Conservation (phyloP, 306 rosid species). For the Hippophae gyantsensis region DNA sequence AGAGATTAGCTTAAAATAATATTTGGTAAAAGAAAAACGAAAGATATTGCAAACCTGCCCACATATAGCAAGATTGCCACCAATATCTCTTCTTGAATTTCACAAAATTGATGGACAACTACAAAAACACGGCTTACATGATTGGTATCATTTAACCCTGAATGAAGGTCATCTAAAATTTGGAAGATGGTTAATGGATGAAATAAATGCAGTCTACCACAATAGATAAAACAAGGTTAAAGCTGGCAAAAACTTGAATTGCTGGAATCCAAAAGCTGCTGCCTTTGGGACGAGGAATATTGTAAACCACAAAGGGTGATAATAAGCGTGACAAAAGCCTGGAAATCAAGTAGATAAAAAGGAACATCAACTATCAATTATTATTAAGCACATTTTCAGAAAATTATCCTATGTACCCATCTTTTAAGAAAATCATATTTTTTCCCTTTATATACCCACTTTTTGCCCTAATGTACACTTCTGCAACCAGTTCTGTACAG, state of each 20-base stretch:
- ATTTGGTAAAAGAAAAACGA: constrained; percentile 8
- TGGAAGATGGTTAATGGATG: background rate
- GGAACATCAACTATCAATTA: background rate
- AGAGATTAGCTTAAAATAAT: background rate
- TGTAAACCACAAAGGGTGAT: constrained; percentile 62
- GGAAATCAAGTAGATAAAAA: constrained; percentile 25
- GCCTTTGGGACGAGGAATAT: constrained; percentile 68
- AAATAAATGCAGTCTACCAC: constrained; percentile 39
- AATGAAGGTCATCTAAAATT: background rate
- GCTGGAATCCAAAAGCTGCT: constrained; percentile 94
- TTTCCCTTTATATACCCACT: too few species aligned
- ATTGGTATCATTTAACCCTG: background rate
- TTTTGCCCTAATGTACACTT: too few species aligned
- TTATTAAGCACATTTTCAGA: background rate
- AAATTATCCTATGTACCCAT: too few species aligned
- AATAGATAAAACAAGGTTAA: constrained; percentile 66
- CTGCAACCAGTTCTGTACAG: too few species aligned
- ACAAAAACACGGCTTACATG: constrained; percentile 10
- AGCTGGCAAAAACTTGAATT: constrained; percentile 81
- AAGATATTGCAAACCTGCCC: constrained; percentile 63
- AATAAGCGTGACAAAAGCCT: constrained; percentile 64
- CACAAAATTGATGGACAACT: constrained; percentile 51
- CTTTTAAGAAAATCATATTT: too few species aligned
- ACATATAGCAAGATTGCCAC: constrained; percentile 82
- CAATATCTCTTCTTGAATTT: constrained; percentile 49